Conservation (phyloP, 2,329 filamentous ascomycete genomes). For the Diaporthe amygdali region DNA sequence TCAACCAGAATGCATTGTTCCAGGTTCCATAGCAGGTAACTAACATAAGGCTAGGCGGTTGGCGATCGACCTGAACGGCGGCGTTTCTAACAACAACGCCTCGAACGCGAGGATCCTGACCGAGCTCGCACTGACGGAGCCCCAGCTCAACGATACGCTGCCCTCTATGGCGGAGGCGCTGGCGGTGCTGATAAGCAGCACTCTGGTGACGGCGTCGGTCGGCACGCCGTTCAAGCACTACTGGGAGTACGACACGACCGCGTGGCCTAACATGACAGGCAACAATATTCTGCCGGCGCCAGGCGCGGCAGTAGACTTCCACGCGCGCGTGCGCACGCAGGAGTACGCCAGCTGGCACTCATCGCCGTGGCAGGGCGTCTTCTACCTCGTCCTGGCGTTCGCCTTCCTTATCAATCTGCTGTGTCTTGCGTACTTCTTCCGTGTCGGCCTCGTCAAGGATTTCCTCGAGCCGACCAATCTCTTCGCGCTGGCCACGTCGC, state of each 20-base stretch:
- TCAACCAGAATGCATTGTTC: too few relatives aligned
- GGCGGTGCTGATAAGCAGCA: constrained; percentile 71
- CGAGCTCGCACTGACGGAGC: constrained; percentile 52
- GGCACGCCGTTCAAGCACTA: constrained; percentile 65
- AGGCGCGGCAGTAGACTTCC: constrained; percentile 61
- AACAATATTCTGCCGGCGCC: constrained; percentile 44
- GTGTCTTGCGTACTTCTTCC: constrained; percentile 65
- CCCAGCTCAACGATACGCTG: constrained; percentile 50
- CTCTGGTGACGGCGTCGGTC: constrained; percentile 64
- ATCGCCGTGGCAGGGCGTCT: constrained; percentile 65
- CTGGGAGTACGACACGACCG: constrained; percentile 50
- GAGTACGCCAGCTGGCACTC: constrained; percentile 73
- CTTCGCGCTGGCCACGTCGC: constrained; percentile 74
- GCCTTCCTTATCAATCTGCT: constrained; percentile 72
- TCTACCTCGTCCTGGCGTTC: constrained; percentile 68
- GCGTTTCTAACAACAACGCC: constrained; percentile 59
- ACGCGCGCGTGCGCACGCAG: constrained; percentile 66
- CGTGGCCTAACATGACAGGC: constrained; percentile 20
- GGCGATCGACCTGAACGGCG: constrained; percentile 61
- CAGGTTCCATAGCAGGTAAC: too few relatives aligned
- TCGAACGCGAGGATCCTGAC: constrained; percentile 64
- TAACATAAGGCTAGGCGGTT: too few relatives aligned
- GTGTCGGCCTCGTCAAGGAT: constrained; percentile 71
- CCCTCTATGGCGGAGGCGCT: constrained; percentile 78
- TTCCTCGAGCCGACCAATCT: constrained; percentile 80